Evolutionary conservation across 2,329 filamentous ascomycete genomes (phyloP).

Genomic region (Helminthosporium solani): DNA sequence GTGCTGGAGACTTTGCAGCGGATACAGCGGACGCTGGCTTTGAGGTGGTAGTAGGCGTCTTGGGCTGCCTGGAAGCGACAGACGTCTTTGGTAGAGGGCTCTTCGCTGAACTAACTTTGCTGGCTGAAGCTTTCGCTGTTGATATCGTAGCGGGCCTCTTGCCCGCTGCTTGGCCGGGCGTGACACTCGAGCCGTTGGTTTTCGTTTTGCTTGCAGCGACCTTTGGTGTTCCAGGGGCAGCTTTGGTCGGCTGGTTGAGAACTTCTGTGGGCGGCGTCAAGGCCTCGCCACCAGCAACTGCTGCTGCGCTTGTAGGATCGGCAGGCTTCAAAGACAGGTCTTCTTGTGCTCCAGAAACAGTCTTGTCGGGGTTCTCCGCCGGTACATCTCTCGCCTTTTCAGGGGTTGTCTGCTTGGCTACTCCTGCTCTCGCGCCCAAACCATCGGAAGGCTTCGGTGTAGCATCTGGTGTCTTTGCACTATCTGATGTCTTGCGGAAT

Average conservation of each 20-base stretch:
- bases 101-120: constrained; percentile 29
- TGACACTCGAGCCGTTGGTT: constrained; percentile 20
- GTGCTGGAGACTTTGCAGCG: constrained; percentile 19
- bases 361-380: constrained; percentile 47
- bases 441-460: constrained; percentile 42
- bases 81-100: constrained; percentile 35
- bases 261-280: constrained; percentile 36
- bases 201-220: constrained; percentile 14
- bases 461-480: constrained; percentile 34
- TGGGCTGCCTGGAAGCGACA: constrained; percentile 18
- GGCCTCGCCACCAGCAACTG: constrained; percentile 43
- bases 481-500: constrained; percentile 27
- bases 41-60: constrained; percentile 33
- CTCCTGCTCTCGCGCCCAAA: constrained; percentile 11
- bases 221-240: constrained; percentile 15
- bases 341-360: constrained; percentile 46
- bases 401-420: neutral
- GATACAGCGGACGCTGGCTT: constrained; percentile 22
- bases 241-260: constrained; percentile 10
- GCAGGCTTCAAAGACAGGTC: constrained; percentile 44
- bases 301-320: constrained; percentile 40
- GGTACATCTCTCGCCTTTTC: constrained; percentile 1
- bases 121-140: constrained; percentile 27
- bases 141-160: constrained; percentile 39
- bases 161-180: constrained; percentile 23